These are phyloP conservation scores for Apiotrichum brassicae DNA, from an alignment of 1,284 basidiomycete genomes.

Conservation along the genomic window DNA sequence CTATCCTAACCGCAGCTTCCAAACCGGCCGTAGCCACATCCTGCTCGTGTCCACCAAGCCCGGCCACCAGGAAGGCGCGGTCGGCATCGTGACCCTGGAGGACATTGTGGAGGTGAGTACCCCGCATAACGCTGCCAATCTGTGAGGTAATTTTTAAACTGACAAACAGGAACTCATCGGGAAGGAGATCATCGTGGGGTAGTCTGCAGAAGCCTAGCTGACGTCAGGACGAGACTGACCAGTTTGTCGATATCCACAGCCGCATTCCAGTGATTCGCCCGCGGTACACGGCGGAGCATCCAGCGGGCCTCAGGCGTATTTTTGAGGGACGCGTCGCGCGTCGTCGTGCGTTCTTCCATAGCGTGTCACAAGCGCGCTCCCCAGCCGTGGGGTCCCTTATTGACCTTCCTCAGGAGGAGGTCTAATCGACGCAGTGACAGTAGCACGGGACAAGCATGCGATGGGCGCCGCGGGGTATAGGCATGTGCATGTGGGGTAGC, in stretches of 20 bases:
- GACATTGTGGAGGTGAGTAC: constrained; percentile 50
- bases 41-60: constrained; percentile 75
- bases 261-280: constrained; percentile 13
- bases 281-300: constrained; percentile 3
- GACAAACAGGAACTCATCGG: constrained; percentile 36
- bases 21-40: constrained; percentile 87
- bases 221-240: constrained; percentile 41
- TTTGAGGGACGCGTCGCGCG: constrained; percentile 36
- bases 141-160: too few species aligned
- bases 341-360: constrained; percentile 18
- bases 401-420: too few species aligned
- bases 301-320: constrained; percentile 30
- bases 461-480: too few species aligned
- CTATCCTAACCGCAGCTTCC: constrained; percentile 52
- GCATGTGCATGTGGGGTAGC: too few species aligned
- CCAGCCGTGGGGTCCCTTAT: constrained; percentile 13
- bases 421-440: too few species aligned
- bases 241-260: constrained; percentile 40
- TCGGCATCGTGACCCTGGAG: constrained; percentile 64
- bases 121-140: background rate
- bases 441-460: too few species aligned
- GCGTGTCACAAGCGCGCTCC: background rate
- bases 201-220: background rate
- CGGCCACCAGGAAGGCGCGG: constrained; percentile 61
- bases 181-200: constrained; percentile 39